A percentile compares a stretch with the other conserved stretches of the same genome.
Evolutionary conservation across 2,329 filamentous ascomycete genomes (phyloP).

Genomic region (Aureobasidium lini): DNA sequence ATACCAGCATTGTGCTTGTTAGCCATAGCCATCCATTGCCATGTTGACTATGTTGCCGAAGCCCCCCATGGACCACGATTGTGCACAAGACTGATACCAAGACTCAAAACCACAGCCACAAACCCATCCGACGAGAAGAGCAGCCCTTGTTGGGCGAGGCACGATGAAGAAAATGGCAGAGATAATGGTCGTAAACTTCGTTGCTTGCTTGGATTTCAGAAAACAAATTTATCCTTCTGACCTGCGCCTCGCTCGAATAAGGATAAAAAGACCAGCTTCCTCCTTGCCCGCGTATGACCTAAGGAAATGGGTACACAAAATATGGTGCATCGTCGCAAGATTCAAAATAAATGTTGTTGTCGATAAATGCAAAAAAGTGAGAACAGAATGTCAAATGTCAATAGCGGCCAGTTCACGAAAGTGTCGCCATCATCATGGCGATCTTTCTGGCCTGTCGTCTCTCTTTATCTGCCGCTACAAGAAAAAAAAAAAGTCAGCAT

Average conservation of each 20-base stretch:
- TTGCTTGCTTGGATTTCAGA: neutral
- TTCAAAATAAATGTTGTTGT: neutral
- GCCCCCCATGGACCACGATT: too few species aligned
- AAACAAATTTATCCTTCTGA: neutral
- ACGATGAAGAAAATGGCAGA: too few species aligned
- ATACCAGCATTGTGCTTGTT: too few species aligned
- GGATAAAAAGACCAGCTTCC: neutral
- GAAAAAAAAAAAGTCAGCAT: neutral
- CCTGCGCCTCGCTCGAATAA: neutral
- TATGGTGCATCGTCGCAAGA: neutral
- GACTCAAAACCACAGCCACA: too few species aligned
- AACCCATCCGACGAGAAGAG: too few species aligned
- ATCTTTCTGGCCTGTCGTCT: slow-evolving; percentile 34
- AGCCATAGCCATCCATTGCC: too few species aligned
- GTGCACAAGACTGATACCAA: too few species aligned
- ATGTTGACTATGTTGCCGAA: too few species aligned
- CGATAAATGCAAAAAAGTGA: neutral
- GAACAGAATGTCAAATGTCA: too few species aligned
- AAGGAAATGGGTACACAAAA: neutral
- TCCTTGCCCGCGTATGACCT: neutral
- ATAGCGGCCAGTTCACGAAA: slow-evolving; percentile 24
- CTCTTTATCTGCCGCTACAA: slow-evolving; percentile 26
- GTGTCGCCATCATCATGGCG: slow-evolving; percentile 37
- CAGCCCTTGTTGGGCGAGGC: too few species aligned
- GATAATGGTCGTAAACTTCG: neutral